phyloP scores from a whole-genome alignment of 306 rosid species.

The Adenanthera pavonina region DNA sequence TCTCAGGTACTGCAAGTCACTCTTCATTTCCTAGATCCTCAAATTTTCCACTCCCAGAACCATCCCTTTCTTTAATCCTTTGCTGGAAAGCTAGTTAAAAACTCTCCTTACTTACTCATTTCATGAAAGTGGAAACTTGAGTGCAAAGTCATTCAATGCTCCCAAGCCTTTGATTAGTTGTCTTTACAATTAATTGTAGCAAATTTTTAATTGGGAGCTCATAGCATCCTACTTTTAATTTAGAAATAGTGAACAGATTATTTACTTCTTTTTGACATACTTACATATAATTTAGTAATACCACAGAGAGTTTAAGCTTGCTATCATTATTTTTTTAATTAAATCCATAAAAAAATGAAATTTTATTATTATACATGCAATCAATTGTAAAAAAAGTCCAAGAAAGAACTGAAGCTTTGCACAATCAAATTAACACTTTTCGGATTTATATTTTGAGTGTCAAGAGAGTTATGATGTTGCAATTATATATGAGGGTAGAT shows the following conservation, averaged over 20 bases:
- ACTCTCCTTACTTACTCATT: not conserved
- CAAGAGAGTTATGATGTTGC: slow-evolving; percentile 32
- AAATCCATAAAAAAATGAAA: not conserved
- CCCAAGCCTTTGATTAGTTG: not conserved
- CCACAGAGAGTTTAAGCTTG: not conserved
- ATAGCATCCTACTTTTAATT: slow-evolving; percentile 12
- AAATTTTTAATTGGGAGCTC: slow-evolving; percentile 37
- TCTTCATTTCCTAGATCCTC: not conserved
- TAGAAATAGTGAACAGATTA: too few relatives aligned
- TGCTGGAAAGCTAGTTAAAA: not conserved
- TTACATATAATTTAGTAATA: not conserved
- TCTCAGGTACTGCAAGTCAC: not conserved
- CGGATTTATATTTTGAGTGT: not conserved
- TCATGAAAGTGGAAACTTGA: slow-evolving; percentile 31
- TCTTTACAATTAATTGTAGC: not conserved
- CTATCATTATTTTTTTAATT: not conserved
- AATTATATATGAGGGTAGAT: slow-evolving; percentile 31
- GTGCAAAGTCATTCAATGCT: slow-evolving; percentile 31
- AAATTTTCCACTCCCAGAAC: not conserved
- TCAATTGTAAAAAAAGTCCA: not conserved
- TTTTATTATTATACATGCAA: too few relatives aligned
- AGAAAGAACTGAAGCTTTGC: not conserved
- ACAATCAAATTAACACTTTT: not conserved
- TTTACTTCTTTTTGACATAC: not conserved
- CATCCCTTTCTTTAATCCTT: slow-evolving; percentile 3